Percentiles rank a stretch among this genome's conserved stretches.
These are phyloP conservation scores for Rosa multiflora DNA, from an alignment of 306 rosid genomes.

Conservation along the genomic window DNA sequence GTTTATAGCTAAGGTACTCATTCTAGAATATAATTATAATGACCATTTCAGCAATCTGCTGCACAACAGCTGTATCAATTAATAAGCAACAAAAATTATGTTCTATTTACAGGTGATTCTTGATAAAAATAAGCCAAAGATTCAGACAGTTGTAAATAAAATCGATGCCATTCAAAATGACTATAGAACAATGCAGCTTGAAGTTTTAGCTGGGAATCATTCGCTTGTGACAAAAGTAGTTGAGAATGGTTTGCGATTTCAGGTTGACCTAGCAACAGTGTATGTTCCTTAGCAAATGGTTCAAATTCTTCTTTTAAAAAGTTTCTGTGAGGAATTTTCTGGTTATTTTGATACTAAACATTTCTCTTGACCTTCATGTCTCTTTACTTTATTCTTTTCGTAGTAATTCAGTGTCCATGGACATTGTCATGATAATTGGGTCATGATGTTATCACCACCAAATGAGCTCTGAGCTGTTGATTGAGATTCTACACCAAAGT, in stretches of 20 bases:
- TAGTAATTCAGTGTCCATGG: not conserved
- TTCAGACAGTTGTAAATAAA: constrained; percentile 89
- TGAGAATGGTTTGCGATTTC: constrained; percentile 87
- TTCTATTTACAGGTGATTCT: constrained; percentile 69
- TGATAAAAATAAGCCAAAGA: constrained; percentile 87
- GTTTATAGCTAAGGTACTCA: constrained; percentile 78
- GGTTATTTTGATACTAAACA: not conserved
- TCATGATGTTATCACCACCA: not conserved
- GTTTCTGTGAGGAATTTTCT: not conserved
- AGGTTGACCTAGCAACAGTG: constrained; percentile 92
- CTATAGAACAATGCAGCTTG: constrained; percentile 96
- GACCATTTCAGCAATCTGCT: constrained; percentile 5
- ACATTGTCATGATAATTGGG: constrained; percentile 6
- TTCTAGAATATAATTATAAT: constrained; percentile 1
- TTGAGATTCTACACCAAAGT: not conserved
- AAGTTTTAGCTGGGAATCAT: constrained; percentile 91
- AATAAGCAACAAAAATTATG: constrained; percentile 12
- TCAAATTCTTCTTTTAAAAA: constrained; percentile 8
- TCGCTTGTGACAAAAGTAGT: constrained; percentile 85
- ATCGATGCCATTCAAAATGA: constrained; percentile 74
- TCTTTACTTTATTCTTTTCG: not conserved
- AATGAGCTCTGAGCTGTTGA: not conserved
- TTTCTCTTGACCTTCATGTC: not conserved
- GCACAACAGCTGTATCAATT: constrained; percentile 17
- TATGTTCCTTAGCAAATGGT: constrained; percentile 42